phyloP scores from a whole-genome alignment of 768 basidiomycete species.

The Mycena rosella region DNA sequence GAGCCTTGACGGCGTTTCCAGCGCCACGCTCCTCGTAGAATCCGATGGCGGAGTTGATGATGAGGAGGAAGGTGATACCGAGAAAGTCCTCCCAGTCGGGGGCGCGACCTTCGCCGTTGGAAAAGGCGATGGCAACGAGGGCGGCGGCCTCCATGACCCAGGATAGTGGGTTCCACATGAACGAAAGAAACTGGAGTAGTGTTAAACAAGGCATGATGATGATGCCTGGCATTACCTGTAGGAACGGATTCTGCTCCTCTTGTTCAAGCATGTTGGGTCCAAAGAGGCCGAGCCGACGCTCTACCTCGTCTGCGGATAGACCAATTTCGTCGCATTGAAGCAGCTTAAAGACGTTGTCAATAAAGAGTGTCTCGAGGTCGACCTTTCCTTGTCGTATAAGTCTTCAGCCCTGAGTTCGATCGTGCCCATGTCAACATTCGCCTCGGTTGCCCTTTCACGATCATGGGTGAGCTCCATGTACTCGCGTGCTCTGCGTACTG shows the following conservation, averaged over 20 bases:
- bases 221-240: conserved; percentile 71
- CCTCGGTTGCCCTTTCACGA: conserved; percentile 75
- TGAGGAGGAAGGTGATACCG: conserved; percentile 92
- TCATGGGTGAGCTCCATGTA: conserved; percentile 91
- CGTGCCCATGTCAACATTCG: conserved; percentile 89
- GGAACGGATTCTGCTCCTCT: conserved; percentile 91
- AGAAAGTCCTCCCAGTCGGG: conserved; percentile 99
- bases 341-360: conserved; percentile 97
- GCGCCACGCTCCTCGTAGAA: conserved; percentile 98
- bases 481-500: too few species aligned
- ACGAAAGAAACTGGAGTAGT: conserved; percentile 92
- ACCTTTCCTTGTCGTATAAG: conserved; percentile 99
- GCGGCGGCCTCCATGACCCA: conserved; percentile 99
- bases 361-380: conserved; percentile 95
- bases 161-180: conserved; percentile 99
- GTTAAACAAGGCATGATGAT: background rate
- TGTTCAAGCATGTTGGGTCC: conserved; percentile 95
- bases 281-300: conserved; percentile 90
- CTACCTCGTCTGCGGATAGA: conserved; percentile 80
- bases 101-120: conserved; percentile 87
- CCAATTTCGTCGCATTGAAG: conserved; percentile 91
- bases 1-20: conserved; percentile 99
- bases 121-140: conserved; percentile 93
- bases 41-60: conserved; percentile 97
- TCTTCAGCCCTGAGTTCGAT: conserved; percentile 95